Evolutionary conservation across 108 stramenopile genomes (phyloP), one percentile per base, ranked within the genome.

Genomic region (Skeletonema costatum): DNA sequence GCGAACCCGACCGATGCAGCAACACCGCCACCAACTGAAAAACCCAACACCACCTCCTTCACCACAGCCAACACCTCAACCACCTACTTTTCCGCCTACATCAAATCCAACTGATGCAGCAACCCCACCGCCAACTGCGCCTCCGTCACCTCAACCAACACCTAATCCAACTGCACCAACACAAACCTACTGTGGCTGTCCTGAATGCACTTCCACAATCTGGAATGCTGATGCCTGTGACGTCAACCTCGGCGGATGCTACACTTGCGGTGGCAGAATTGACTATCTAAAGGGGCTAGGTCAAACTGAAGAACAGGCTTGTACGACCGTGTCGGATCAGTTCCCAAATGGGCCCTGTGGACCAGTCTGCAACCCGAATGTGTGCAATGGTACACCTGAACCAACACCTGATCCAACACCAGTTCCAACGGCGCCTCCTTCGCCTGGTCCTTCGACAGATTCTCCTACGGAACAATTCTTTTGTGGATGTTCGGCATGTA

Each of bases 131-230:
- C 35, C 35, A 36, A 36, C 35, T 36, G 35, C 35, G 6, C 35
- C 35, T 36, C 35, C 35, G 1, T 36, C 35, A 36, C 35, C 35
- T 36, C 35, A 42, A 42, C 41, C 41, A 42, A 42, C 41, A 42
- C 41, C 13, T 42, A 42, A 42, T 42, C 41, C 41, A 13, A 42
- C 41, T 42, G 41, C 10, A 42, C 41, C 41, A 12, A 42, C 13
- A 42, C 41, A 42, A 42, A 66, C 21, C 19, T 75, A 68, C 64
- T 75, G 75, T 33, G 75, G 75, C 10, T 75, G 75, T 62, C 21
- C 53, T 0, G 9, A 36, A 6, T 75, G 75, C 58, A 75, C 66
- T 13, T 8, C 7, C 12, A 48, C 75, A 44, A 21, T 75, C 19
- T 68, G 75, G 66, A 67, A 75, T 46, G 42, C 39, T 7, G 50